A percentile compares a stretch with the other conserved stretches of the same genome.
Conservation (phyloP, 345 rosid species). For the Eucalyptus marginata region DNA sequence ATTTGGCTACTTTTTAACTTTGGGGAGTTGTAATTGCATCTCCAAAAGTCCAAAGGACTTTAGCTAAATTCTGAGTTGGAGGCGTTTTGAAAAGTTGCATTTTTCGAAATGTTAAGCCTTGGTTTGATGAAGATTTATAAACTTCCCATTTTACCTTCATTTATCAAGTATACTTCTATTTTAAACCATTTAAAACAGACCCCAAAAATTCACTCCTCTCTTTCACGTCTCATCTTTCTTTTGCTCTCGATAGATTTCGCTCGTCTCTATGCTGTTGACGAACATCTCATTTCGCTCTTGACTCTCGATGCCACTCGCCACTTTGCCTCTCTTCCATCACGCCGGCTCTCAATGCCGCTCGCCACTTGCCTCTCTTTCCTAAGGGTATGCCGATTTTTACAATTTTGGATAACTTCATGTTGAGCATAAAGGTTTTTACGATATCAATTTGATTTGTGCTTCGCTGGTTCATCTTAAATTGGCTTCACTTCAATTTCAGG, state of each 20-base stretch:
- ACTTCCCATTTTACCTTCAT: background rate
- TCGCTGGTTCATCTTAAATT: background rate
- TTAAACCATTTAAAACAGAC: background rate
- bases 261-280: background rate
- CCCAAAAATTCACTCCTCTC: background rate
- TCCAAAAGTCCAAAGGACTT: background rate
- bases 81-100: background rate
- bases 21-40: background rate
- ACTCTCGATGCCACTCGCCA: background rate
- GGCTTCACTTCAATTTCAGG: background rate
- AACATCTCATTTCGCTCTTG: background rate
- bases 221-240: background rate
- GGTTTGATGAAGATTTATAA: background rate
- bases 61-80: rapidly evolving
- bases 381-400: background rate
- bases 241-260: background rate
- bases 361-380: background rate
- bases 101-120: background rate
- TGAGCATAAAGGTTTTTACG: background rate
- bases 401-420: background rate
- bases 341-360: background rate
- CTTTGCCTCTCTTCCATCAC: background rate
- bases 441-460: background rate
- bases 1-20: background rate
- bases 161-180: background rate